Evolutionary conservation across 2,329 filamentous ascomycete species (phyloP), one percentile per base, ranked within the genome.

Genomic region (Teratosphaeria viscida): DNA sequence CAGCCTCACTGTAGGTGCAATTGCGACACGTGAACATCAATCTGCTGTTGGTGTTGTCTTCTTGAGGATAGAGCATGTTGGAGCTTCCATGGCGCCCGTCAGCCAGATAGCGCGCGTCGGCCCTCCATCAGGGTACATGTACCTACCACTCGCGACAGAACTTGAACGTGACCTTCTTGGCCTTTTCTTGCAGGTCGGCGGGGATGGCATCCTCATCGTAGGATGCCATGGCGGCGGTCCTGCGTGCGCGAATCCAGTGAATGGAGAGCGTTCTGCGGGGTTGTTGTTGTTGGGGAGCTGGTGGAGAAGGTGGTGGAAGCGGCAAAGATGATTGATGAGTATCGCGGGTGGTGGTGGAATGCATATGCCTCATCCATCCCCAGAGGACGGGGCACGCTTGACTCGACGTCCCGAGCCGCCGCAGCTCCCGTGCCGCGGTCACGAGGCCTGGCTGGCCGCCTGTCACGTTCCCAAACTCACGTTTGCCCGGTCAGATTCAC

Each of bases 61-160:
- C 95, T 77, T 95, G 94, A 56, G 94, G 94, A 72, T 97, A 97
- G 59, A 99, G 82, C 83, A 99, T 89, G 81, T 99, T 99, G 69
- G 92, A 96, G 79, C 86, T 89, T 67, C 43, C 52, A 32, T 39
- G 32, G 29, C 12, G 52, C 12, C 59, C 59, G 43, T 43, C 57
- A n/a, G 10, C 26, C 52, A 23, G 34, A 19, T 26, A 32, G 23
- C 52, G 5, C 29, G 19, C 43, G 34, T 26, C 27, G 57, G 39
- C 59, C 23, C 55, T 10, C 16, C 12, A 56, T 16, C 34, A 39
- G 58, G 53, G 56, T 37, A 35, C 77, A 69, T 75, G 56, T 37
- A 35, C 77, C 68, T 75, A 87, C 86, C 94, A 99, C 82, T 99
- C 94, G 68, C 90, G 91, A 80, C 94, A 99, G 82, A 99, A 99